A percentile compares a stretch with the other conserved stretches of the same genome.
Evolutionary conservation across 495 filamentous ascomycete species (phyloP).

Genomic region (Halenospora varia): DNA sequence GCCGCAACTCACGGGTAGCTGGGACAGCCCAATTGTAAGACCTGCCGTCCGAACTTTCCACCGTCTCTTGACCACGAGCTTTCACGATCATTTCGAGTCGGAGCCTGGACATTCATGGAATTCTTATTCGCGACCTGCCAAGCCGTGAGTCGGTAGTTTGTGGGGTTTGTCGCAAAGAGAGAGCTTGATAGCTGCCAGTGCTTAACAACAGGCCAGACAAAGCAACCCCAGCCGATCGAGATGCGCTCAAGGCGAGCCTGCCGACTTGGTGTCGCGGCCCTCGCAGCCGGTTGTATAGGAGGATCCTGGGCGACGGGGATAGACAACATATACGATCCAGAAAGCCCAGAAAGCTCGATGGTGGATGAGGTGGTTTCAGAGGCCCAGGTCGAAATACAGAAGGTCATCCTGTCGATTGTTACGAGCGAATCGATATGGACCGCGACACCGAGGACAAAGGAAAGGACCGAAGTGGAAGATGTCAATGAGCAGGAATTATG

Average conservation of each 20-base stretch:
- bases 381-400: neutral
- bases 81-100: neutral
- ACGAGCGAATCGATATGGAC: neutral
- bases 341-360: neutral
- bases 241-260: conserved; percentile 1
- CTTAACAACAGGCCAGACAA: neutral
- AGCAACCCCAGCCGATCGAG: neutral
- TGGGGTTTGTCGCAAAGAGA: neutral
- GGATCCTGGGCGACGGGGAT: neutral
- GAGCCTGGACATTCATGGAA: conserved; percentile 12
- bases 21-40: neutral
- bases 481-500: neutral
- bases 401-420: neutral
- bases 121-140: neutral
- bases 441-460: neutral
- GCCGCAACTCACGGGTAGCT: neutral
- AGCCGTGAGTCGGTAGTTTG: conserved; percentile 9
- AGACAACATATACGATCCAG: neutral
- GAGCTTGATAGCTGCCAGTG: neutral
- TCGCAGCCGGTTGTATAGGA: conserved; percentile 5
- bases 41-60: neutral
- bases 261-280: conserved; percentile 6
- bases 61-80: neutral
- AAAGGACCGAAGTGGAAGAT: neutral
- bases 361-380: neutral